Evolutionary conservation across 2,329 filamentous ascomycete genomes (phyloP), one percentile per base, ranked within the genome.

Genomic region (Aspergillus versicolor): DNA sequence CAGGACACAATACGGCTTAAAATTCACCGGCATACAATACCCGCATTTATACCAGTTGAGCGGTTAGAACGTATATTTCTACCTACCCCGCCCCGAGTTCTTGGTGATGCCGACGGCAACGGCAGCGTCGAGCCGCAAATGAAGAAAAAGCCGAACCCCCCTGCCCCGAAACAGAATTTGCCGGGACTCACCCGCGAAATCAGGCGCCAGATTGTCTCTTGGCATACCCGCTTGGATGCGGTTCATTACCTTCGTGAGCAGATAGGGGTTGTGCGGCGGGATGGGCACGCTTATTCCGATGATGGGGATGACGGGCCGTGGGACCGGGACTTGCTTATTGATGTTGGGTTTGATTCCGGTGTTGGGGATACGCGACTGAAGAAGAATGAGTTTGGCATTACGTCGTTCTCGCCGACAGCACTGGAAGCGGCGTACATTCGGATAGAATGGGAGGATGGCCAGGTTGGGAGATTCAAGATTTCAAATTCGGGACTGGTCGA

Each of bases 21-120:
- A 2, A 70, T 80, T 5, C 69, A 79, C 57, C 67, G 72, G 13
- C 77, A 79, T 63, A 79, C 77, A 0, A 72, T 79, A n/a, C 77
- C 77, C 5, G 66, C 71, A 0, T 77, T 79, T 52, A 77, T 80
- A 17, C 69, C 76, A 0, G 55, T 79, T 9, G 58, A 70, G 9
- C 70, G 69, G 34, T 63, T 79, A 9, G 75, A 75, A 61, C 58
- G 66, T 15, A 60, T 63, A 13, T 78, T 61, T 42, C 19, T 63
- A 13, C 68, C 79, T 2, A 63, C 69, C 5, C 59, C 9, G 13
- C 44, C 17, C 4, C 7, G 13, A 17, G 30, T 5, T 58, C 65
- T 2, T 3, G 53, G 56, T 1, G 61, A 45, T 1, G 65, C 61
- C 6, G 62, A 63, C 2, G 59, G 57, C 3, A 61, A 63, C 27